Evolutionary conservation across 129 eudicot genomes (phyloP).

Genomic region (Tanacetum coccineum): DNA sequence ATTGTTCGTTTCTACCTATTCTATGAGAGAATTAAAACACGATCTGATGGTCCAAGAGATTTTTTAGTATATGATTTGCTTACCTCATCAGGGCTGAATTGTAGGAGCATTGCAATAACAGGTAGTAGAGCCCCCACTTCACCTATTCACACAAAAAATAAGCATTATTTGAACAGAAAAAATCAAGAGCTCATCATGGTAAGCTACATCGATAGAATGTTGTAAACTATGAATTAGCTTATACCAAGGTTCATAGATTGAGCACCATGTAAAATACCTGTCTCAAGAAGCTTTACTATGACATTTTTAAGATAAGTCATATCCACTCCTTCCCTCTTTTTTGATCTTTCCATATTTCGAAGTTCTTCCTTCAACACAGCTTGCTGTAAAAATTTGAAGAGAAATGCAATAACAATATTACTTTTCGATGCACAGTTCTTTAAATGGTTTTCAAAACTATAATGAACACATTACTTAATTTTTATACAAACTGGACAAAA

Average conservation of each 20-base stretch:
- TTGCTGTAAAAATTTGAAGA: slow-evolving; percentile 45
- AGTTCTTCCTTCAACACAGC: slow-evolving; percentile 93
- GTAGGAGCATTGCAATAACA: slow-evolving; percentile 96
- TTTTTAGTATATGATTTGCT: slow-evolving; percentile 17
- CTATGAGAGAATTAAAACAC: background rate
- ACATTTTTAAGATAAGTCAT: slow-evolving; percentile 96
- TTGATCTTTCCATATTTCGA: slow-evolving; percentile 87
- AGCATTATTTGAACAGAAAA: background rate
- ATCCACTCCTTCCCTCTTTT: slow-evolving; percentile 99
- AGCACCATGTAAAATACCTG: slow-evolving; percentile 51
- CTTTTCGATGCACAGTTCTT: background rate
- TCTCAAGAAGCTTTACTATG: slow-evolving; percentile 88
- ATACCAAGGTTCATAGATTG: background rate
- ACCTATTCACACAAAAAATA: slow-evolving; percentile 47
- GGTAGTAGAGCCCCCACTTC: slow-evolving; percentile 97
- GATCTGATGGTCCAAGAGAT: background rate
- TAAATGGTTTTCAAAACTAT: background rate
- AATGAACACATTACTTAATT: background rate
- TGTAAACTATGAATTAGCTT: slow-evolving; percentile 7
- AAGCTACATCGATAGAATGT: background rate
- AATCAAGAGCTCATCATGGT: background rate
- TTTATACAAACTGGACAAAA: background rate
- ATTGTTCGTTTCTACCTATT: background rate
- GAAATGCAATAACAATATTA: background rate
- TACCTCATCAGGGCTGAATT: slow-evolving; percentile 99